Conservation (phyloP, 2,329 filamentous ascomycete genomes). For the Lasiodiplodia hormozganensis region DNA sequence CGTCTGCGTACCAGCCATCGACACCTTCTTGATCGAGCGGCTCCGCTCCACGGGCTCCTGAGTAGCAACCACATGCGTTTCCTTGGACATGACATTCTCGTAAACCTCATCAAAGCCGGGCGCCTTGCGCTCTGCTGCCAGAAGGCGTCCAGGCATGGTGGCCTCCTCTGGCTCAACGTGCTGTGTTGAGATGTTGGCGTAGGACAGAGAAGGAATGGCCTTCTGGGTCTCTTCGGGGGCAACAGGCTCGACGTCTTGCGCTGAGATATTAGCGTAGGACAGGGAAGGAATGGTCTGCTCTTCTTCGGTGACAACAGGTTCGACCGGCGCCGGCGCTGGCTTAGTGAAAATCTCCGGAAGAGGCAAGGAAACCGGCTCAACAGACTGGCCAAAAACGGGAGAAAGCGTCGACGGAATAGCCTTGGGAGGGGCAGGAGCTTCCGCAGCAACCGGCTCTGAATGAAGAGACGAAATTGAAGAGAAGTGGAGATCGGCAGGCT, state of each 20-base stretch:
- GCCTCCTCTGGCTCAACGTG: conserved; percentile 40
- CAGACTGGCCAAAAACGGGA: conserved; percentile 14
- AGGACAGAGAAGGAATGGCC: conserved; percentile 32
- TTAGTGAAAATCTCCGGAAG: conserved; percentile 17
- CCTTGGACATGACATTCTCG: conserved; percentile 25
- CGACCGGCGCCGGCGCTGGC: conserved; percentile 32
- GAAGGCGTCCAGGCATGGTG: conserved; percentile 36
- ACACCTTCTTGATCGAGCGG: conserved; percentile 24
- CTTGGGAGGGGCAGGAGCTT: conserved; percentile 31
- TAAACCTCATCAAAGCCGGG: conserved; percentile 12
- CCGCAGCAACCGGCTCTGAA: conserved; percentile 37
- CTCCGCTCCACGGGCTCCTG: conserved; percentile 17
- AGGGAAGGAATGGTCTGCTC: conserved; percentile 31
- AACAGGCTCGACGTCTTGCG: conserved; percentile 43
- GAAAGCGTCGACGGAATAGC: conserved; percentile 16
- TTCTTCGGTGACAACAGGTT: conserved; percentile 29
- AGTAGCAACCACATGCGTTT: conserved; percentile 6
- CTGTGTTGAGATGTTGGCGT: conserved; percentile 41
- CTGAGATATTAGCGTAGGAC: conserved; percentile 39
- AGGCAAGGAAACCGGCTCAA: conserved; percentile 22
- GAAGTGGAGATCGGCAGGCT: conserved; percentile 28
- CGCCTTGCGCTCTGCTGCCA: conserved; percentile 8
- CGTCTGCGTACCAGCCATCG: conserved; percentile 70
- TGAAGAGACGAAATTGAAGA: conserved; percentile 33
- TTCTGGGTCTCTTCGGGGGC: conserved; percentile 1